Evolutionary conservation across 192 early-diverging fungal genomes (phyloP).

Genomic region (Phlyctochytrium bullatum): DNA sequence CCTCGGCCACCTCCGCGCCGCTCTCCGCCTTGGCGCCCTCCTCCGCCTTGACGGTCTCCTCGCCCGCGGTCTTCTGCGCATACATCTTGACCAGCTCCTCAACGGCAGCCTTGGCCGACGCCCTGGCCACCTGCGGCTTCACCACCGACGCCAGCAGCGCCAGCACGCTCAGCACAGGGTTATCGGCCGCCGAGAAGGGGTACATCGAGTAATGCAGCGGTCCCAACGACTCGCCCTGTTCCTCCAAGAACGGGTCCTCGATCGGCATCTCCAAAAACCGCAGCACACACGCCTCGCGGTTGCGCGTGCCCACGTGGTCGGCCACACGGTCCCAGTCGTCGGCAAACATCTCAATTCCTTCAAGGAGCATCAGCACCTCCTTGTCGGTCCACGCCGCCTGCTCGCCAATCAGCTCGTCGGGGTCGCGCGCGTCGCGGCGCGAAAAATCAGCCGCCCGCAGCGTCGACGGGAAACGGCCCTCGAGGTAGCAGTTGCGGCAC

Average conservation of each 20-base stretch:
- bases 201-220: conserved; percentile 59
- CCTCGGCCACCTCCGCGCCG: background rate
- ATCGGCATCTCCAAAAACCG: conserved; percentile 84
- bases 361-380: conserved; percentile 83
- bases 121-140: conserved; percentile 78
- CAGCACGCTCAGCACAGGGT: conserved; percentile 87
- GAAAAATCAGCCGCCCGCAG: conserved; percentile 87
- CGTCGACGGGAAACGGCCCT: conserved; percentile 86
- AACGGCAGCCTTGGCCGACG: conserved; percentile 84
- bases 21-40: background rate
- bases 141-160: conserved; percentile 88
- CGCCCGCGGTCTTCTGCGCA: background rate
- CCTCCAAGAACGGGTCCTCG: conserved; percentile 72
- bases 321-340: conserved; percentile 91
- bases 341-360: conserved; percentile 90
- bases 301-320: conserved; percentile 87
- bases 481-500: conserved; percentile 86
- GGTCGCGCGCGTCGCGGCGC: conserved; percentile 50
- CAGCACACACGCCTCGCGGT: conserved; percentile 87
- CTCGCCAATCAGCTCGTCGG: conserved; percentile 3
- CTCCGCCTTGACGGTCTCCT: background rate
- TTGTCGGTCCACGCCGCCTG: conserved; percentile 71
- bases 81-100: conserved; percentile 49
- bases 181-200: conserved; percentile 80
- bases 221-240: conserved; percentile 43